Percentiles rank a stretch among this genome's conserved stretches.
These are phyloP conservation scores for Lasiodiplodia sp. DNA, from an alignment of 2,329 filamentous ascomycete genomes.

Conservation along the genomic window DNA sequence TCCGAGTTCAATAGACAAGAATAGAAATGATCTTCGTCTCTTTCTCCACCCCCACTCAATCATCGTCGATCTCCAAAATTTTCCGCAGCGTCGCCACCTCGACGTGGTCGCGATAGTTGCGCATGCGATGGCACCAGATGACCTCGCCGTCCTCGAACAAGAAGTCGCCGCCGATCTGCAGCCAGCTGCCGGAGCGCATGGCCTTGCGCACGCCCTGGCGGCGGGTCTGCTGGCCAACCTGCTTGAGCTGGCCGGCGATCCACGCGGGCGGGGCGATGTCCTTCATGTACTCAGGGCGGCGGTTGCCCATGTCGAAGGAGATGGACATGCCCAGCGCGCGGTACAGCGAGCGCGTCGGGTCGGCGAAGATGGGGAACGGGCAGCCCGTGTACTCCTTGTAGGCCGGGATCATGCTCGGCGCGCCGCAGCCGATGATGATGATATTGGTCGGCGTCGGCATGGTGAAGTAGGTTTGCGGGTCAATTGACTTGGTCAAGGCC, in stretches of 20 bases:
- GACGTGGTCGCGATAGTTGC: slow-evolving; percentile 46
- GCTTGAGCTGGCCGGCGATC: slow-evolving; percentile 41
- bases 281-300: slow-evolving; percentile 66
- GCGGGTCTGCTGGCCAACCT: slow-evolving; percentile 27
- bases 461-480: slow-evolving; percentile 44
- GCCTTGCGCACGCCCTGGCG: slow-evolving; percentile 55
- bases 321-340: slow-evolving; percentile 68
- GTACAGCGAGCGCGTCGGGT: slow-evolving; percentile 70
- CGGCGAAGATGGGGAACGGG: slow-evolving; percentile 72
- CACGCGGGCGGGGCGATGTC: slow-evolving; percentile 42
- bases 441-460: slow-evolving; percentile 64
- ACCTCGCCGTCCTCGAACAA: slow-evolving; percentile 50
- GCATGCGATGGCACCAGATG: slow-evolving; percentile 53
- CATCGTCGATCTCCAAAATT: slow-evolving; percentile 45
- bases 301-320: slow-evolving; percentile 63
- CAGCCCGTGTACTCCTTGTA: slow-evolving; percentile 67
- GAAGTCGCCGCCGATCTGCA: slow-evolving; percentile 52
- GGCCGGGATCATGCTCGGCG: slow-evolving; percentile 67
- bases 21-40: background rate
- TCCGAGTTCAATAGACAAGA: background rate
- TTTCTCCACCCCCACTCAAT: background rate
- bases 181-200: slow-evolving; percentile 45
- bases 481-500: slow-evolving; percentile 63
- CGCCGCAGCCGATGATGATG: slow-evolving; percentile 72
- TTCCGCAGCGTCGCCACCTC: slow-evolving; percentile 44